Conservation (phyloP, 2,329 filamentous ascomycete genomes). For the Ophiocordyceps robertsii region DNA sequence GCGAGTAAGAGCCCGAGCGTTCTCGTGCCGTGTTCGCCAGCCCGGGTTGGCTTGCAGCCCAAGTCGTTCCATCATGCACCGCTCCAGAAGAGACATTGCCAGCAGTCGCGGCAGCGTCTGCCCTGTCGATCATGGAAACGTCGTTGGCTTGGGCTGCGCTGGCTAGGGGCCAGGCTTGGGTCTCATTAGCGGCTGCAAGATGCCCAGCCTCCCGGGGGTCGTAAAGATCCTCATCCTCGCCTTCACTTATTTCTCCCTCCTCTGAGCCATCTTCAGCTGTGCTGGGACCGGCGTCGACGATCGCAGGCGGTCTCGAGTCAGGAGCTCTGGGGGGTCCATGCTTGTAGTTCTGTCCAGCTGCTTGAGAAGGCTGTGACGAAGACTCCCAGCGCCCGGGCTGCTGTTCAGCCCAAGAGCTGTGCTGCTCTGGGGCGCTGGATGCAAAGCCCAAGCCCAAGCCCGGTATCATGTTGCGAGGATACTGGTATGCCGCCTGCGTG, state of each 20-base stretch:
- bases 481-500: not conserved
- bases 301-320: not conserved
- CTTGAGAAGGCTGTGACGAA: conserved; percentile 1
- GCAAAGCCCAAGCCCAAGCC: conserved; percentile 18
- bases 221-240: conserved; percentile 45
- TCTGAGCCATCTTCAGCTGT: conserved; percentile 27
- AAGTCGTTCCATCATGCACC: not conserved
- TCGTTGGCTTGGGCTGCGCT: not conserved
- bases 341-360: not conserved
- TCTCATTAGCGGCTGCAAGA: not conserved
- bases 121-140: not conserved
- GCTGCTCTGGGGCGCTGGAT: conserved; percentile 6
- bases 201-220: conserved; percentile 21
- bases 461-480: conserved; percentile 14
- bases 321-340: not conserved
- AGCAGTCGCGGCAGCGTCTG: too few species aligned
- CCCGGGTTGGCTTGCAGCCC: not conserved
- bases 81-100: not conserved
- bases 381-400: not conserved
- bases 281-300: conserved; percentile 2
- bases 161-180: not conserved
- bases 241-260: conserved; percentile 68
- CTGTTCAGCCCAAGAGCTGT: conserved; percentile 5
- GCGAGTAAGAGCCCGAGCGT: conserved; percentile 38
- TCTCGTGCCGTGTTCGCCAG: conserved; percentile 17